Evolutionary conservation across 345 rosid genomes (phyloP), one percentile per base, ranked within the genome.

Genomic region (Viola odorata): DNA sequence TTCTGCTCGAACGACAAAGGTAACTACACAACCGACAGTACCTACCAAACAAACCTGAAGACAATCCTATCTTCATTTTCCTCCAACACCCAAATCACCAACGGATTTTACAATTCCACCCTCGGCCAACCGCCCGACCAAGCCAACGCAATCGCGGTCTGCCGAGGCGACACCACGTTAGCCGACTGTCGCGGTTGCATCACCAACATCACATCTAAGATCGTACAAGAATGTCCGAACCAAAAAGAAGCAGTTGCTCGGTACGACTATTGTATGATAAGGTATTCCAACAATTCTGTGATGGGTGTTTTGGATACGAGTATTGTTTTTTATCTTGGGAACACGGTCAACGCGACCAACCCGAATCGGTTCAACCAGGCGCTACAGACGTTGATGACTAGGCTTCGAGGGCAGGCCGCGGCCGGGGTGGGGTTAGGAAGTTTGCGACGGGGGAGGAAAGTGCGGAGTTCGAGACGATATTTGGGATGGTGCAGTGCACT

Each of bases 401-500:
- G 14, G 5, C 61, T 83, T 15, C 17, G 42, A 8, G 38, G 0
- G 0, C 36, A 4, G 6, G 71, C 81, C 40, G 51, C 73, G 0
- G 53, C 65, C 0, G 77, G 79, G 50, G 12, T 32, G 73, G 73
- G 15, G 62, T 67, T 1, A 73, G 42, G 13, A 80, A 70, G 61
- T 84, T 75, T 32, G 86, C 81, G 0, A 68, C 67, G 0, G 50
- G 37, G 53, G 62, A 65, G 12, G 65, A 16, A 14, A 58, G 65
- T 39, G 53, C 69, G 10, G 68, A 23, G 50, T 70, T 57, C 11
- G 57, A 66, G 41, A 56, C 40, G 0, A 44, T 86, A 12, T 86
- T 70, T 65, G 56, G 60, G 11, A 82, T 86, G 0, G 76, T 45
- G 0, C 82, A 86, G 78, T 86, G 94, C 65, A 79, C 77, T 1